Evolutionary conservation across 2,329 filamentous ascomycete genomes (phyloP).

Genomic region (Elsinoe arachidis): DNA sequence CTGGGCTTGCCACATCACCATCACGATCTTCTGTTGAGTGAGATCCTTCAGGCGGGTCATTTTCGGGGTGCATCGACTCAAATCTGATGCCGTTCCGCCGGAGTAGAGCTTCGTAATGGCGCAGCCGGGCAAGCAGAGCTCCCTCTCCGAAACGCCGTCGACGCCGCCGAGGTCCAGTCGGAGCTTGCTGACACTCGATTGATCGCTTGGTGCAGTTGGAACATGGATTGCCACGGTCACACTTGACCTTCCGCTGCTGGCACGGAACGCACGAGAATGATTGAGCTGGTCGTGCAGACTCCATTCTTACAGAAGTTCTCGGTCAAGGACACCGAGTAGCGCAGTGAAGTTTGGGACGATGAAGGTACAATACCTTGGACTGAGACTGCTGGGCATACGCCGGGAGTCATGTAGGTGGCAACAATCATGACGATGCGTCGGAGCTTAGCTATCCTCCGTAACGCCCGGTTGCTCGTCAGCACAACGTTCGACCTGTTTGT

Average conservation of each 20-base stretch:
- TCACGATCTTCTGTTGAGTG: too few species aligned
- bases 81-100: slow-evolving; percentile 58
- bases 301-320: neutral
- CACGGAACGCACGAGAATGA: slow-evolving; percentile 58
- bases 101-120: slow-evolving; percentile 58
- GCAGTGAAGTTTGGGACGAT: too few species aligned
- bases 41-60: too few species aligned
- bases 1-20: too few species aligned
- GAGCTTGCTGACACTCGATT: slow-evolving; percentile 45
- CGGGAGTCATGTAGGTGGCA: too few species aligned
- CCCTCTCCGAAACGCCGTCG: slow-evolving; percentile 58
- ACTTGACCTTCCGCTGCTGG: slow-evolving; percentile 67
- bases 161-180: slow-evolving; percentile 43
- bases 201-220: slow-evolving; percentile 57
- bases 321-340: too few species aligned
- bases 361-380: too few species aligned
- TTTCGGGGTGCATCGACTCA: slow-evolving; percentile 47
- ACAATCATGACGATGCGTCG: neutral
- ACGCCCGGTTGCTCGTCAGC: neutral
- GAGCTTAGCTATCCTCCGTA: neutral
- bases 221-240: slow-evolving; percentile 60
- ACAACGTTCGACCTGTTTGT: too few species aligned
- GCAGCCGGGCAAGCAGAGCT: slow-evolving; percentile 59
- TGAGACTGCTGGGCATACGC: too few species aligned
- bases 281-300: slow-evolving; percentile 23